Evolutionary conservation across 805 yeast genomes (phyloP).

Genomic region (Ogataea degrootiae): DNA sequence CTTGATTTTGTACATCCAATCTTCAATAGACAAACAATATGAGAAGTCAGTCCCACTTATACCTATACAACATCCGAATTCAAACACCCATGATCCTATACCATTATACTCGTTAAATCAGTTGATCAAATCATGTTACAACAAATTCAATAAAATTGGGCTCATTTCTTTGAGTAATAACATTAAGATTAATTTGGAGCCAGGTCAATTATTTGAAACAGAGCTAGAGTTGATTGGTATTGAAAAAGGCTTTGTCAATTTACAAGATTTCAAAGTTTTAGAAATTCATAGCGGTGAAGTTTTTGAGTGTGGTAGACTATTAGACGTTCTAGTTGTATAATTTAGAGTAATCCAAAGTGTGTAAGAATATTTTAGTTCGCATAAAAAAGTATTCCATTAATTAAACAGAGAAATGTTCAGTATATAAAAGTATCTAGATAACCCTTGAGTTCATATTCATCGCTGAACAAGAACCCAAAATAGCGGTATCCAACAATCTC

Average conservation of each 20-base stretch:
- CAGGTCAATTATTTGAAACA: constrained; percentile 60
- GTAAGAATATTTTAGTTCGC: too few relatives aligned
- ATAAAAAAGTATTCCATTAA: background rate
- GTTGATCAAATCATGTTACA: constrained; percentile 25
- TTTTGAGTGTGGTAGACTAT: constrained; percentile 62
- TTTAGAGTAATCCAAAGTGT: too few relatives aligned
- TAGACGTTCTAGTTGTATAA: constrained; percentile 58
- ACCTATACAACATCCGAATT: constrained; percentile 24
- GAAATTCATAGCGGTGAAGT: constrained; percentile 64
- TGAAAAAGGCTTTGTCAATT: constrained; percentile 56
- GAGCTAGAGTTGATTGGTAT: constrained; percentile 57
- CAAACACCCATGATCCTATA: constrained; percentile 19
- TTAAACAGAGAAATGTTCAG: background rate
- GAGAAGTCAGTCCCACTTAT: constrained; percentile 34
- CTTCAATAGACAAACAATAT: constrained; percentile 29
- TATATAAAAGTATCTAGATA: constrained; percentile 2
- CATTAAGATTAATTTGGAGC: constrained; percentile 53
- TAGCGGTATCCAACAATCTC: constrained; percentile 15
- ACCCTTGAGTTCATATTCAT: constrained; percentile 20
- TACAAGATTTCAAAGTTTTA: constrained; percentile 61
- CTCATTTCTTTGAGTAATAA: constrained; percentile 62
- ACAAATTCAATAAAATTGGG: constrained; percentile 46
- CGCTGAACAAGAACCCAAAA: constrained; percentile 28
- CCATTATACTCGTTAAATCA: constrained; percentile 27
- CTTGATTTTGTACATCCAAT: constrained; percentile 45